Evolutionary conservation across 2,329 filamentous ascomycete genomes (phyloP).

Genomic region (Monilinia fructicola): DNA sequence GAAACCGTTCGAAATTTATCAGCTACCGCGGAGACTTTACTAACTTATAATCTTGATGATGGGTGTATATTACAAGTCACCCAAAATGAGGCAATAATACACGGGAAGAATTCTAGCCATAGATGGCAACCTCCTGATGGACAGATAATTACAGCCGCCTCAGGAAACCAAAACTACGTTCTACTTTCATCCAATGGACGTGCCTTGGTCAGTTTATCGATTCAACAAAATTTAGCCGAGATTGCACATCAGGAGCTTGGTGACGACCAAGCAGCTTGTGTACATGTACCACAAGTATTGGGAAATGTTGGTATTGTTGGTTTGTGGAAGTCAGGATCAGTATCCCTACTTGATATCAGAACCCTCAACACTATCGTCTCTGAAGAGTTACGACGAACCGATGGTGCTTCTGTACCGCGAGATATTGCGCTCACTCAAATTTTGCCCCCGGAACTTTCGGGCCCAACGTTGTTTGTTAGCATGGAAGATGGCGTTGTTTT

Average conservation of each 20-base stretch:
- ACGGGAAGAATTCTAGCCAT: constrained; percentile 59
- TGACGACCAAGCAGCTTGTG: constrained; percentile 78
- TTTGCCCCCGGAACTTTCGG: constrained; percentile 56
- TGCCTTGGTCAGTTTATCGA: constrained; percentile 66
- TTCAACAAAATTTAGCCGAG: constrained; percentile 54
- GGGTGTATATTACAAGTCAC: constrained; percentile 76
- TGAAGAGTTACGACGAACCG: constrained; percentile 59
- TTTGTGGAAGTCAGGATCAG: constrained; percentile 80
- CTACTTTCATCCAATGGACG: constrained; percentile 75
- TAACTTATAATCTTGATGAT: constrained; percentile 64
- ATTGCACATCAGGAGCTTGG: constrained; percentile 60
- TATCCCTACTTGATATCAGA: constrained; percentile 70
- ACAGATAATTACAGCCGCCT: constrained; percentile 72
- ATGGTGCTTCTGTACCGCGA: constrained; percentile 76
- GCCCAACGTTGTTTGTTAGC: constrained; percentile 79
- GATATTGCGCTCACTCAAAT: constrained; percentile 79
- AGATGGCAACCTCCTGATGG: constrained; percentile 56
- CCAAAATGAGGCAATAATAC: constrained; percentile 58
- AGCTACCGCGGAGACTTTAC: constrained; percentile 69
- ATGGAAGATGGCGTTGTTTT: constrained; percentile 92
- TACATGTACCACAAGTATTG: constrained; percentile 68
- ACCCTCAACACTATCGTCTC: constrained; percentile 65
- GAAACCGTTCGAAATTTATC: constrained; percentile 70
- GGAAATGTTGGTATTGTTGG: constrained; percentile 73
- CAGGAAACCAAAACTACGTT: constrained; percentile 67